These are phyloP conservation scores for Gautieria morchelliformis DNA, from an alignment of 768 basidiomycete genomes.

Conservation along the genomic window DNA sequence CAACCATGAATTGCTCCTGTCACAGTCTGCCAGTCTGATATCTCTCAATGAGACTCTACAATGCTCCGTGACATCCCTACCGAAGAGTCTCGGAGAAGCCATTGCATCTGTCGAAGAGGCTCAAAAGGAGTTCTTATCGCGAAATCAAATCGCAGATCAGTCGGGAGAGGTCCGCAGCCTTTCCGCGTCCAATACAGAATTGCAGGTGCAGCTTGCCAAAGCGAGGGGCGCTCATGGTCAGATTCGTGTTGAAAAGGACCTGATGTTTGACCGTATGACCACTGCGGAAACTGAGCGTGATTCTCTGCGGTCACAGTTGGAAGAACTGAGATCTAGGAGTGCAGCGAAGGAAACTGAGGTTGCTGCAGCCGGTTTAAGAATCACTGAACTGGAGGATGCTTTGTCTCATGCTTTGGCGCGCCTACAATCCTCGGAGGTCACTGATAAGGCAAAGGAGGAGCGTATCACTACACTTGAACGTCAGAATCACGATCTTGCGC, in stretches of 20 bases:
- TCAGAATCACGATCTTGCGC: conserved; percentile 39
- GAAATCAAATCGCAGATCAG: conserved; percentile 43
- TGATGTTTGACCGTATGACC: conserved; percentile 50
- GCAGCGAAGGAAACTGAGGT: conserved; percentile 37
- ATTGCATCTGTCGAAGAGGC: conserved; percentile 48
- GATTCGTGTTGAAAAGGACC: conserved; percentile 75
- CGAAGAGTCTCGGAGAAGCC: conserved; percentile 45
- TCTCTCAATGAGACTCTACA: conserved; percentile 42
- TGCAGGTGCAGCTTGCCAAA: conserved; percentile 65
- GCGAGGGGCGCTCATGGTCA: conserved; percentile 71
- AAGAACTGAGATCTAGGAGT: conserved; percentile 39
- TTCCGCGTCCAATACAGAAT: conserved; percentile 45
- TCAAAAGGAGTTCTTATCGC: conserved; percentile 53
- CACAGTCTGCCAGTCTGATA: conserved; percentile 20
- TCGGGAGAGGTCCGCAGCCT: conserved; percentile 59
- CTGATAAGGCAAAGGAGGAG: conserved; percentile 48
- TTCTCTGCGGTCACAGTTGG: conserved; percentile 41
- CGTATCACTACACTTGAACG: conserved; percentile 57
- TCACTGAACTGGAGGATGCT: conserved; percentile 60
- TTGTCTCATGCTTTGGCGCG: conserved; percentile 64
- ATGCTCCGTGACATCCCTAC: conserved; percentile 47
- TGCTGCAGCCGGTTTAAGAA: conserved; percentile 37
- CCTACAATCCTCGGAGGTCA: conserved; percentile 64
- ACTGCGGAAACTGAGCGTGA: conserved; percentile 60
- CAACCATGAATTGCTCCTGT: background rate